A percentile compares a stretch with the other conserved stretches of the same genome.
Evolutionary conservation across 192 early-diverging fungal species (phyloP).

Genomic region (Linnemannia hyalina): DNA sequence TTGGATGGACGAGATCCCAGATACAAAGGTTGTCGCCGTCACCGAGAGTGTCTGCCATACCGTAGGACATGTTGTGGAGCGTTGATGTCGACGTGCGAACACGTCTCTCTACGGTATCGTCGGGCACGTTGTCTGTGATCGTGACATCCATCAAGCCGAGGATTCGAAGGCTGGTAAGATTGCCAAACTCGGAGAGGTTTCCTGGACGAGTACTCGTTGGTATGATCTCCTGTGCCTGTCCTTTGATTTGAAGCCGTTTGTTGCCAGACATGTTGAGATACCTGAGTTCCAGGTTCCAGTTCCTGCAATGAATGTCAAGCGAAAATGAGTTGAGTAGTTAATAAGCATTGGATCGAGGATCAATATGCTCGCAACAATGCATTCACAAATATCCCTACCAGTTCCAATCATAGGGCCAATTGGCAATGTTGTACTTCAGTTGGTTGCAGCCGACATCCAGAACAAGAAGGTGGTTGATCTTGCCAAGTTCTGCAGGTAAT

Average conservation of each 20-base stretch:
- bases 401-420: slow-evolving; percentile 98
- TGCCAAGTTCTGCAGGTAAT: slow-evolving; percentile 92
- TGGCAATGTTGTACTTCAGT: slow-evolving; percentile 93
- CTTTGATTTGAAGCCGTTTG: slow-evolving; percentile 89
- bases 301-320: slow-evolving; percentile 55
- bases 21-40: slow-evolving; percentile 77
- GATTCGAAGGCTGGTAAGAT: slow-evolving; percentile 81
- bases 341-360: no score
- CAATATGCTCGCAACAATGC: no score
- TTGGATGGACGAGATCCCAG: slow-evolving; percentile 90
- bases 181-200: slow-evolving; percentile 82
- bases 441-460: slow-evolving; percentile 90
- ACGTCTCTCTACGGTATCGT: slow-evolving; percentile 84
- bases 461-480: slow-evolving; percentile 82
- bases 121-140: slow-evolving; percentile 75
- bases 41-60: slow-evolving; percentile 87
- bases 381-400: slow-evolving; percentile 65
- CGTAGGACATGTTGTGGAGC: slow-evolving; percentile 88
- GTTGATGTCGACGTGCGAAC: slow-evolving; percentile 86
- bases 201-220: slow-evolving; percentile 49
- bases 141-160: slow-evolving; percentile 94
- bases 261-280: slow-evolving; percentile 96
- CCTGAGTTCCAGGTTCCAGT: slow-evolving; percentile 92
- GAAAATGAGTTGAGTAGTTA: not conserved
- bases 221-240: slow-evolving; percentile 60